These are phyloP conservation scores for Antarctomyces pellizariae DNA, from an alignment of 495 filamentous ascomycete genomes.

Conservation along the genomic window DNA sequence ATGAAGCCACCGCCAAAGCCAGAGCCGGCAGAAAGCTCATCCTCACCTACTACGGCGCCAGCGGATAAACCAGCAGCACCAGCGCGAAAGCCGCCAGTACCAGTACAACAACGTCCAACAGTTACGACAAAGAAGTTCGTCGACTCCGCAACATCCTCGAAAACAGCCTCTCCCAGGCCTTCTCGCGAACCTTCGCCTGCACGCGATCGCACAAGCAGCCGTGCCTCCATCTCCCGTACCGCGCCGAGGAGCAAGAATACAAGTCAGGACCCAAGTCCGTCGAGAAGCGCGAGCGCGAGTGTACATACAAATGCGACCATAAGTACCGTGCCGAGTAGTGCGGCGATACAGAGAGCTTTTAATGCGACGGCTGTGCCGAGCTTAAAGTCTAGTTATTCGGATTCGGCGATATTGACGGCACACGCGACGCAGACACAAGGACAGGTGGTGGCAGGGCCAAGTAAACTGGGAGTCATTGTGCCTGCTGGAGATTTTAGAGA, in stretches of 20 bases:
- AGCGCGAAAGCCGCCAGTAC: too few species aligned
- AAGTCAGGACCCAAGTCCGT: constrained; percentile 43
- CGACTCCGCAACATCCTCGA: constrained; percentile 14
- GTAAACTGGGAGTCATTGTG: constrained; percentile 33
- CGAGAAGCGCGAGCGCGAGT: too few species aligned
- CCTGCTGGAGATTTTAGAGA: constrained; percentile 30
- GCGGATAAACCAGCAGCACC: constrained; percentile 14
- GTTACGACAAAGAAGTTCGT: constrained; percentile 10
- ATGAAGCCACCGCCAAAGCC: background rate
- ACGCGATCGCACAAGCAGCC: constrained; percentile 13
- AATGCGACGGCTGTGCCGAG: constrained; percentile 40
- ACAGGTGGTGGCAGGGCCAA: constrained; percentile 21
- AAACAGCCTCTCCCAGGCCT: constrained; percentile 21
- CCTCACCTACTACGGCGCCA: background rate
- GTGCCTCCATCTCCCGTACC: constrained; percentile 13
- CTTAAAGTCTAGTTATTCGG: too few species aligned
- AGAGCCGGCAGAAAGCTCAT: background rate
- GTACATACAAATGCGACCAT: constrained; percentile 22
- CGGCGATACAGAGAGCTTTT: constrained; percentile 38
- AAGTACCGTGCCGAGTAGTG: constrained; percentile 27
- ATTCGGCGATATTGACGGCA: too few species aligned
- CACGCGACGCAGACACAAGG: too few species aligned
- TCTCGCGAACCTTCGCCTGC: constrained; percentile 28
- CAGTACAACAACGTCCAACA: too few species aligned
- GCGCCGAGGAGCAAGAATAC: constrained; percentile 44